Conservation (phyloP, 1,139 yeast genomes). For the Barnettozyma hawaiiensis region DNA sequence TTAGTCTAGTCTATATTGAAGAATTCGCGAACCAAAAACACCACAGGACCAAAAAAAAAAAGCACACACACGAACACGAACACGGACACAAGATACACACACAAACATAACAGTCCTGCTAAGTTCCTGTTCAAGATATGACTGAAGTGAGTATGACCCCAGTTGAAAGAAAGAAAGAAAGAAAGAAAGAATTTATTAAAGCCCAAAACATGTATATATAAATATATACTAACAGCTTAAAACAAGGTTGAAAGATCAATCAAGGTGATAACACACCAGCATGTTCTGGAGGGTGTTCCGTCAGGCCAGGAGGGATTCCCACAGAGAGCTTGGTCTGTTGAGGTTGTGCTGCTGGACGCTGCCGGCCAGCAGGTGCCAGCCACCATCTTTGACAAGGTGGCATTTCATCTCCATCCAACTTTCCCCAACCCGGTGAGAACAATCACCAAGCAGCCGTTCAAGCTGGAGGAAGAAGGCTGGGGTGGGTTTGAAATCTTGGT, state of each 20-base stretch:
- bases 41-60: no score
- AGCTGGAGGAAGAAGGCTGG: conserved; percentile 94
- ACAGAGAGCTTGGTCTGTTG: conserved; percentile 91
- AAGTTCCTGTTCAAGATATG: no score
- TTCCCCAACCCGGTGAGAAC: conserved; percentile 84
- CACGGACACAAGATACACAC: no score
- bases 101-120: no score
- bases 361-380: conserved; percentile 86
- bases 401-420: conserved; percentile 92
- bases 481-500: conserved; percentile 94
- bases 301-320: conserved; percentile 90
- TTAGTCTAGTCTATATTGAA: no score
- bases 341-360: conserved; percentile 67
- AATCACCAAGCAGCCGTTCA: conserved; percentile 81
- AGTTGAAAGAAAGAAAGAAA: no score
- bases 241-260: conserved; percentile 67
- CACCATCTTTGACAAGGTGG: conserved; percentile 82
- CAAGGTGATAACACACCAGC: conserved; percentile 84
- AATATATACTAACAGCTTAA: not conserved
- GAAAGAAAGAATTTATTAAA: no score
- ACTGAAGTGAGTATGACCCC: no score
- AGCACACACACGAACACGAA: no score
- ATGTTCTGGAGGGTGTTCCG: conserved; percentile 75
- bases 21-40: no score
- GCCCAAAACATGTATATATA: no score